A percentile compares a stretch with the other conserved stretches of the same genome.
These are phyloP conservation scores for Solanum megistacrolobum DNA, from an alignment of 257 asterid genomes.

Conservation along the genomic window DNA sequence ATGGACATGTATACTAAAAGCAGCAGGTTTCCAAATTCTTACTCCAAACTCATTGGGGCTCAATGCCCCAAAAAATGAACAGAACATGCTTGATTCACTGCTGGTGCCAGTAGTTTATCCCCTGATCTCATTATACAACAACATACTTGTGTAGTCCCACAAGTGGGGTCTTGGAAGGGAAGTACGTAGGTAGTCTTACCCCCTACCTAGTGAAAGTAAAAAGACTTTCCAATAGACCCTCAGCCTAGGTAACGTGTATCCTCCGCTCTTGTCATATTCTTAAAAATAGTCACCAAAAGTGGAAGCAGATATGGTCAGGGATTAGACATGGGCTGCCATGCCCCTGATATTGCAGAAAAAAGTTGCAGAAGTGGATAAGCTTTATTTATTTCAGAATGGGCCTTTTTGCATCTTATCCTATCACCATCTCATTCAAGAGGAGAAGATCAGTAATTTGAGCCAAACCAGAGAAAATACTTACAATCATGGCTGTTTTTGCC, in stretches of 20 bases:
- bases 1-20: neutral
- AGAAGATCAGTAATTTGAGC: neutral
- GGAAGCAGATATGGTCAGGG: neutral
- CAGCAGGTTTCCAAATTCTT: neutral
- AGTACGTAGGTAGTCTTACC: neutral
- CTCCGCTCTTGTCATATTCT: neutral
- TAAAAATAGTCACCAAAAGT: neutral
- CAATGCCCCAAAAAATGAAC: neutral
- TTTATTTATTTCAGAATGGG: conserved; percentile 27
- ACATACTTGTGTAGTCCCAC: neutral
- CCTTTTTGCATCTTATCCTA: conserved; percentile 5
- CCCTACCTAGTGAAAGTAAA: neutral
- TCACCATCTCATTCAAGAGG: neutral
- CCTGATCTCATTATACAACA: neutral
- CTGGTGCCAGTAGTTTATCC: neutral
- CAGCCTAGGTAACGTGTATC: neutral
- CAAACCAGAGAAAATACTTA: neutral
- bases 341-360: conserved; percentile 18
- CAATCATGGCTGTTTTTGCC: conserved; percentile 44
- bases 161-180: neutral
- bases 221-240: neutral
- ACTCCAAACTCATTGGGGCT: neutral
- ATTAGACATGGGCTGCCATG: conserved; percentile 4
- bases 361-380: conserved; percentile 30
- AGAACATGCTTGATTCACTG: neutral